Evolutionary conservation across 2,329 filamentous ascomycete genomes (phyloP), one percentile per base, ranked within the genome.

Genomic region (Drechslera avenae): DNA sequence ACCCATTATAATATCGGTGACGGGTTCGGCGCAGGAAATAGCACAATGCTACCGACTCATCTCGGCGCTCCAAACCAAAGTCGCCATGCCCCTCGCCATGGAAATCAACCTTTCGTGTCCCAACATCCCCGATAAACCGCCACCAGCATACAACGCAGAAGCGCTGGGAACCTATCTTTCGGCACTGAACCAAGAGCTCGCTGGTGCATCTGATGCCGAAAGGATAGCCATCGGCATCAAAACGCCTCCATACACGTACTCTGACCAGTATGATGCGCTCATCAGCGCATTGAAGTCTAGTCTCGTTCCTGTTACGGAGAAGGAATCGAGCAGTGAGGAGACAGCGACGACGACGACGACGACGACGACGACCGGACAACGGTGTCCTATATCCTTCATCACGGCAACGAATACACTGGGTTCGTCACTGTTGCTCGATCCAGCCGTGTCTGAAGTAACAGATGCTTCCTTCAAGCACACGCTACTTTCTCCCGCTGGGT

Each of bases 61-160:
- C 52, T 69, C 66, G 67, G 50, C 51, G 19, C 39, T 64, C 54
- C 53, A 79, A 50, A 14, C 35, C 2, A 47, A 44, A 2, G 76
- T 67, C 3, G 39, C 19, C 18, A 76, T 84, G 57, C 78, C 79
- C 1, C 75, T 90, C 1, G 85, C 85, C 14, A 83, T 91, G 77
- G 89, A 93, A 71, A 78, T 92, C 63, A 93, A 93, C 66, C 81
- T 92, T 23, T 88, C 84, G 26, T 92, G 89, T 60, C 89, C 89
- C 0, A 92, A 93, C 63, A 91, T 92, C 41, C 78, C 81, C 0
- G 75, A 76, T 14, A 81, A 81, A 39, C 85, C 88, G 0, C 89
- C 89, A 1, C 88, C 89, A 5, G 89, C 89, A 0, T 92, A 91
- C 67, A 79, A 82, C 6, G 71, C 76, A 0, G 57, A 59, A 0